Evolutionary conservation across 2,329 filamentous ascomycete genomes (phyloP), one percentile per base, ranked within the genome.

Genomic region (Chalaropsis thielavioides): DNA sequence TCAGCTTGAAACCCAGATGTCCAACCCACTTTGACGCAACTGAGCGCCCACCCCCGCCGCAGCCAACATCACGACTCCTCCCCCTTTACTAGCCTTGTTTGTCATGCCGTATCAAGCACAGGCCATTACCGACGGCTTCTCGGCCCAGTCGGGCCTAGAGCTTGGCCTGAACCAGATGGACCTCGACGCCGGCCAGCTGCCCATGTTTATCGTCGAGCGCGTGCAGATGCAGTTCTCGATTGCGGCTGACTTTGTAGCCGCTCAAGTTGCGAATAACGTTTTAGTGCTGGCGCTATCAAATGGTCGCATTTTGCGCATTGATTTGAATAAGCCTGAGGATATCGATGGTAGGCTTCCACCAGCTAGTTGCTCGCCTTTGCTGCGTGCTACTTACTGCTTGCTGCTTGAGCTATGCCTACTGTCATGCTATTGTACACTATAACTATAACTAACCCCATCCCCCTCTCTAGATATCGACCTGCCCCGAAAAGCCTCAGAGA

Each of bases 241-340:
- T 71, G 90, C 92, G 1, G 91, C 92, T 69, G 90, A 96, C 75
- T 97, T 99, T 73, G 94, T 96, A 60, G 92, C 94, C 19, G 92
- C 92, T 49, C 92, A 96, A 75, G 92, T 97, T 65, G 92, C 92
- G 69, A 97, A 99, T 76, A 96, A 99, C 79, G 92, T 97, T 68
- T 82, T 99, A 66, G 86, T 97, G 24, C 80, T 99, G 62, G 94
- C 94, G 49, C 82, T 99, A 44, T 92, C 91, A 4, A 96, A 92
- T 66, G 90, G 91, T 62, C 87, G 92, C 70, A 94, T 99, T 69
- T 79, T 99, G 67, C 85, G 94, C 67, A 99, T 99, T 74, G 94
- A 97, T 74, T 79, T 97, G 62, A 91, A 96, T 75, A 89, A 87
- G 72, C 89, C 94, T 5, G 90, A 92, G 72, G 94, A 99, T 75